Evolutionary conservation across 371 early-diverging fungal species (phyloP), one percentile per base, ranked within the genome.

Genomic region (Paraphysoderma sedebokerense): DNA sequence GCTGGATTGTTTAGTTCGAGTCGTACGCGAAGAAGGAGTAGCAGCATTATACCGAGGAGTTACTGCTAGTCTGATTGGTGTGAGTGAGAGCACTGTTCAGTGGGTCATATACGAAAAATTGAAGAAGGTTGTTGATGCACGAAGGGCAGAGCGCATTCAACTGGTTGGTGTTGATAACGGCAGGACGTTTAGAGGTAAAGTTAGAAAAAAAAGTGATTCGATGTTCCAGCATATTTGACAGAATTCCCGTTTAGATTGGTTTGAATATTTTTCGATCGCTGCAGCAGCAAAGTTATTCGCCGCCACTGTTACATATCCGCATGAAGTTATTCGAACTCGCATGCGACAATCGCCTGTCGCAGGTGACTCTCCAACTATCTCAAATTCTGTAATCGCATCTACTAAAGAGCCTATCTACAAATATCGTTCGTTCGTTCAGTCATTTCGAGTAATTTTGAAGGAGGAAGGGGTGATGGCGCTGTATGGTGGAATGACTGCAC

Each of bases 401-500:
- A n/a, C n/a, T n/a, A n/a, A n/a, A n/a, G n/a, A n/a, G n/a, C n/a
- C n/a, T n/a, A 26, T n/a, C 12, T 19, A 51, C 7, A 87, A 87
- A 65, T 92, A 93, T 57, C 74, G 60, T 8, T 88, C 92, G 0
- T 54, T 96, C 30, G 61, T 66, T 45, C 84, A 85, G 51, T 70
- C 77, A 17, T 65, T 82, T 23, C 63, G 66, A 30, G 60, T 81
- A 26, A 79, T 93, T 5, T 67, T 71, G 27, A 68, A 64, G 36
- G 87, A 90, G 55, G 97, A 96, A 59, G 92, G 97, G 40, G 26
- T 83, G 1, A 66, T 61, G 27, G 89, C 86, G 3, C 60, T 93
- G 22, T 96, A 96, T 59, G 89, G 93, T 46, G 97, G 97, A 24
- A 70, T 96, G 74, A 80, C 88, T 9, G 87, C 93, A 7, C 95